phyloP scores from a whole-genome alignment of 805 yeast genomes.

The Lipomyces yamadae region DNA sequence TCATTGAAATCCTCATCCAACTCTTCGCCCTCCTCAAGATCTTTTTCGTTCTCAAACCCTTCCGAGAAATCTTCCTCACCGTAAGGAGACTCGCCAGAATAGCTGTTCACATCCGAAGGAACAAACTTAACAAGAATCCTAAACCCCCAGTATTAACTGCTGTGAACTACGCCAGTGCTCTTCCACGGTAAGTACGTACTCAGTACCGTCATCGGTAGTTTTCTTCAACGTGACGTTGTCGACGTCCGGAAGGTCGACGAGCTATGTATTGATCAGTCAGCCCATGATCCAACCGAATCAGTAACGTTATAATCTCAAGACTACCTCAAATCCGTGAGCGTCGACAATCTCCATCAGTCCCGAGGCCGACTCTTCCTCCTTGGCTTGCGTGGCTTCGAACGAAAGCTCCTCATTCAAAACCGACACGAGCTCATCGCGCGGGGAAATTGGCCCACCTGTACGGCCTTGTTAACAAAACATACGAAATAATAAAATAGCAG shows the following conservation, averaged over 20 bases:
- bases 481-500: neutral
- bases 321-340: slow-evolving; percentile 17
- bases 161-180: neutral
- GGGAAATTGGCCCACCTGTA: neutral
- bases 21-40: slow-evolving; percentile 19
- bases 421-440: slow-evolving; percentile 12
- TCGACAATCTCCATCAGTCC: slow-evolving; percentile 3
- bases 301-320: neutral
- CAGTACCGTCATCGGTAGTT: slow-evolving; percentile 9
- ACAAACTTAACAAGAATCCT: slow-evolving; percentile 21
- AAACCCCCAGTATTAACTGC: neutral
- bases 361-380: slow-evolving; percentile 12
- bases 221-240: slow-evolving; percentile 11
- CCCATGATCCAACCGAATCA: neutral
- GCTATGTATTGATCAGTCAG: neutral
- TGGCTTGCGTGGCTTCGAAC: slow-evolving; percentile 20
- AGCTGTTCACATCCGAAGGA: slow-evolving; percentile 30
- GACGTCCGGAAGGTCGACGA: slow-evolving; percentile 4
- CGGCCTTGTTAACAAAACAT: neutral
- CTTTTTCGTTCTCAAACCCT: slow-evolving; percentile 15
- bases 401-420: slow-evolving; percentile 22
- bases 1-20: slow-evolving; percentile 12
- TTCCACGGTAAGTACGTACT: neutral
- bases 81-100: slow-evolving; percentile 1
- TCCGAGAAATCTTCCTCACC: slow-evolving; percentile 11